Evolutionary conservation across 2,329 filamentous ascomycete genomes (phyloP).

Genomic region (Hypoxylon sp.): DNA sequence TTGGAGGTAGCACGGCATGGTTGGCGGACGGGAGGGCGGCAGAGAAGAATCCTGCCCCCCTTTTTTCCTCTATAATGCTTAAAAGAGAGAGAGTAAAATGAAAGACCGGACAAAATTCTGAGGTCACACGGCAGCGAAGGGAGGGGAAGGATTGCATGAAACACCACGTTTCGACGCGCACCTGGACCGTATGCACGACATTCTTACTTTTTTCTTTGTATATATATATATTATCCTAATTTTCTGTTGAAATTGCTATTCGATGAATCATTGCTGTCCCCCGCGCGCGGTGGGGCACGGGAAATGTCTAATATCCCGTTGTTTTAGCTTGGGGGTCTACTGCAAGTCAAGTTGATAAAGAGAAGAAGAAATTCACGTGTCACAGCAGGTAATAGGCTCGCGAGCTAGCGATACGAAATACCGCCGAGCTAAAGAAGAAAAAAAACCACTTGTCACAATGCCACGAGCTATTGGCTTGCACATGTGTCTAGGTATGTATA

Average conservation of each 20-base stretch:
- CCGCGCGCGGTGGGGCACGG: not conserved
- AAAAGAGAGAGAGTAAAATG: slow-evolving; percentile 1
- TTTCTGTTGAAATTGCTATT: too few species aligned
- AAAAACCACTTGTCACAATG: not conserved
- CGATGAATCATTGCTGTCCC: slow-evolving; percentile 14
- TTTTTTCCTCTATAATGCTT: not conserved
- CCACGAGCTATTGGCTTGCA: not conserved
- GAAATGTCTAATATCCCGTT: not conserved
- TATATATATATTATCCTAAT: too few species aligned
- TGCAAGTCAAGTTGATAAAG: not conserved
- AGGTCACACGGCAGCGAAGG: slow-evolving; percentile 31
- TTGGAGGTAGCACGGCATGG: slow-evolving; percentile 4
- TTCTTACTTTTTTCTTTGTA: not conserved
- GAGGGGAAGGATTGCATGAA: slow-evolving; percentile 20
- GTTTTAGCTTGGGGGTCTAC: not conserved
- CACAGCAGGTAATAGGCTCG: slow-evolving; percentile 40
- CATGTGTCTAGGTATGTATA: not conserved
- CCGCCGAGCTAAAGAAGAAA: slow-evolving; percentile 17
- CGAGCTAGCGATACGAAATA: slow-evolving; percentile 33
- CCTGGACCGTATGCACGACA: not conserved
- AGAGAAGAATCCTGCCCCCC: not conserved
- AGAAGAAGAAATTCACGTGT: slow-evolving; percentile 22
- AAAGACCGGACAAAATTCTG: slow-evolving; percentile 18
- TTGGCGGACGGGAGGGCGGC: not conserved
- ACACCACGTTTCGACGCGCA: slow-evolving; percentile 42